Percentiles rank a stretch among this genome's conserved stretches.
phyloP scores from a whole-genome alignment of 768 basidiomycete species.

The Lactarius quietus region DNA sequence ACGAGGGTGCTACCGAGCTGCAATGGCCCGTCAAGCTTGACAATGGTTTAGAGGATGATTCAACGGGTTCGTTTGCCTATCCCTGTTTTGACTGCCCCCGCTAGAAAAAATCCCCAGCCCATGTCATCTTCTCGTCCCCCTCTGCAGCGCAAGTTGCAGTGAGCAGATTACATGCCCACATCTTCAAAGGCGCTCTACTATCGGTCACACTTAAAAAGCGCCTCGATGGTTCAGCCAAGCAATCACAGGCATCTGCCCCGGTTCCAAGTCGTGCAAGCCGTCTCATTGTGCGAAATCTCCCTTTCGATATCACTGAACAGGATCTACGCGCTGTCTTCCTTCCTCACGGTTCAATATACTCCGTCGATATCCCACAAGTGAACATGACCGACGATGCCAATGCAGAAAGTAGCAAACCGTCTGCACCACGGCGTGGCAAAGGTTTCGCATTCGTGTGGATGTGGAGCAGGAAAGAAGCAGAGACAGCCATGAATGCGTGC shows the following conservation, averaged over 20 bases:
- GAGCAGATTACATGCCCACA: slow-evolving; percentile 82
- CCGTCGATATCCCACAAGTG: slow-evolving; percentile 68
- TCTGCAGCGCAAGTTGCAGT: slow-evolving; percentile 66
- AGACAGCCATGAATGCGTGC: slow-evolving; percentile 34
- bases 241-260: slow-evolving; percentile 30
- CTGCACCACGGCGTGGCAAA: slow-evolving; percentile 41
- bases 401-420: slow-evolving; percentile 30
- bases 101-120: slow-evolving; percentile 43
- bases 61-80: slow-evolving; percentile 42
- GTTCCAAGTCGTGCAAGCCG: slow-evolving; percentile 71
- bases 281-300: slow-evolving; percentile 88
- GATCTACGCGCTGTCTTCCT: slow-evolving; percentile 86
- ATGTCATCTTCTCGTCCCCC: slow-evolving; percentile 69
- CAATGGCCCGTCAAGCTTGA: slow-evolving; percentile 56
- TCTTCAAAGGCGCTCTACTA: slow-evolving; percentile 86
- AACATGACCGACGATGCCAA: slow-evolving; percentile 33
- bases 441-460: slow-evolving; percentile 98
- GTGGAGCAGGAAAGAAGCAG: slow-evolving; percentile 72
- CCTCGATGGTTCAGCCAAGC: slow-evolving; percentile 61
- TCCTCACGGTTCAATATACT: slow-evolving; percentile 82
- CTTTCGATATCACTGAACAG: slow-evolving; percentile 77
- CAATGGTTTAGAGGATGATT: slow-evolving; percentile 46
- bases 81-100: neutral
- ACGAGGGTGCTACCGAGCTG: slow-evolving; percentile 68
- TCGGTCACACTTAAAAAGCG: slow-evolving; percentile 87